These are phyloP conservation scores for Pyrenochaeta sp. DNA, from an alignment of 2,329 filamentous ascomycete genomes.

Conservation along the genomic window DNA sequence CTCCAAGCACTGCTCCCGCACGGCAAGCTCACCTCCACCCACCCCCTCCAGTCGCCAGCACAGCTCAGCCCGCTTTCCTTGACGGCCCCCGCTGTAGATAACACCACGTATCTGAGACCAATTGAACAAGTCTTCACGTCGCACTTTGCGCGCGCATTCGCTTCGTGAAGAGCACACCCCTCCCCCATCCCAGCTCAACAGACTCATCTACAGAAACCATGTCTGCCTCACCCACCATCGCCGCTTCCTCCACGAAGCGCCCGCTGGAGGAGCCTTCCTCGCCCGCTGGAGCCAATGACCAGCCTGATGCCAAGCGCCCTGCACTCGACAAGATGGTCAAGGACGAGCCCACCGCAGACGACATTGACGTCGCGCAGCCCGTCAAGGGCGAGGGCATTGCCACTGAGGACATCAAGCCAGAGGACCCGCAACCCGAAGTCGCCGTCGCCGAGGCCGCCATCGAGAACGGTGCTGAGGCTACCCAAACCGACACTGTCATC, in stretches of 20 bases:
- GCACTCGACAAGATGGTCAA: slow-evolving; percentile 91
- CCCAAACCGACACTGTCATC: slow-evolving; percentile 73
- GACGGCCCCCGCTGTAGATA: slow-evolving; percentile 76
- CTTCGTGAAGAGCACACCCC: slow-evolving; percentile 42
- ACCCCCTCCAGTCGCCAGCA: slow-evolving; percentile 57
- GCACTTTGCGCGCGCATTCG: slow-evolving; percentile 33
- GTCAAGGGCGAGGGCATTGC: slow-evolving; percentile 45
- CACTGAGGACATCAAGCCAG: slow-evolving; percentile 41
- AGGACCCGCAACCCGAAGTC: slow-evolving; percentile 33
- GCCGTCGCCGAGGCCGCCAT: slow-evolving; percentile 38
- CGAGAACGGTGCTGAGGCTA: slow-evolving; percentile 63
- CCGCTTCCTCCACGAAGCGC: slow-evolving; percentile 78
- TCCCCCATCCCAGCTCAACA: slow-evolving; percentile 24
- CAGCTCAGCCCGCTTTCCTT: slow-evolving; percentile 97
- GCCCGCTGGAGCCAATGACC: slow-evolving; percentile 86
- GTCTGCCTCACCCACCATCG: slow-evolving; percentile 57
- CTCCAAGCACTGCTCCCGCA: slow-evolving; percentile 42
- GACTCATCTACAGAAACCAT: slow-evolving; percentile 47
- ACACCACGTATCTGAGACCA: slow-evolving; percentile 56
- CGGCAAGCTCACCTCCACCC: slow-evolving; percentile 45
- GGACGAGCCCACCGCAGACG: slow-evolving; percentile 62
- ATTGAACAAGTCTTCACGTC: slow-evolving; percentile 43
- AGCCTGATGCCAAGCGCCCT: slow-evolving; percentile 95
- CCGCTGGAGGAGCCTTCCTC: slow-evolving; percentile 97
- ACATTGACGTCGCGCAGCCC: slow-evolving; percentile 52